These are phyloP conservation scores for Starmera quercuum DNA, from an alignment of 805 yeast genomes.

Conservation along the genomic window DNA sequence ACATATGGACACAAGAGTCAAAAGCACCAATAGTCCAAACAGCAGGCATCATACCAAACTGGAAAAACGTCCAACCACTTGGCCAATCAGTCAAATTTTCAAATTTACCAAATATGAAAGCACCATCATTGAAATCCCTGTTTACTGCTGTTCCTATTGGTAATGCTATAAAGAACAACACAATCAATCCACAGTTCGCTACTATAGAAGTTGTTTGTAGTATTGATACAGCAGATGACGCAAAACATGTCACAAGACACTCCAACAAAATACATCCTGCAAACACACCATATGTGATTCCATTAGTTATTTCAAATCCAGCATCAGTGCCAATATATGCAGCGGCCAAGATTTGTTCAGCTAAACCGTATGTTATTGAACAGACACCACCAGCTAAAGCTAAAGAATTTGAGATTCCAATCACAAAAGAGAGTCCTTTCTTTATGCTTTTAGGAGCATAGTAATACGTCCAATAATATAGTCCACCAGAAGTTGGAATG, in stretches of 20 bases:
- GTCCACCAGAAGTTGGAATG: slow-evolving; percentile 70
- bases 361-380: slow-evolving; percentile 64
- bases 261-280: slow-evolving; percentile 52
- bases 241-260: slow-evolving; percentile 43
- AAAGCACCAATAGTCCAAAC: slow-evolving; percentile 71
- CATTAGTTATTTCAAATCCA: slow-evolving; percentile 44
- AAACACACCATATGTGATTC: slow-evolving; percentile 55
- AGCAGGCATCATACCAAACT: slow-evolving; percentile 53
- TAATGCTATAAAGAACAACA: slow-evolving; percentile 52
- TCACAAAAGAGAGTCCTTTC: slow-evolving; percentile 51
- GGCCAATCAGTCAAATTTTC: slow-evolving; percentile 49
- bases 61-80: slow-evolving; percentile 46
- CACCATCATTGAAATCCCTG: slow-evolving; percentile 37
- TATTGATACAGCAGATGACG: slow-evolving; percentile 49
- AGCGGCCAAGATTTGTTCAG: slow-evolving; percentile 51
- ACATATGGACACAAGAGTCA: slow-evolving; percentile 62
- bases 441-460: slow-evolving; percentile 50
- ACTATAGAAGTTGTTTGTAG: slow-evolving; percentile 54
- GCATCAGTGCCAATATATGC: slow-evolving; percentile 50
- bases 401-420: slow-evolving; percentile 61
- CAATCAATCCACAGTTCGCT: slow-evolving; percentile 44
- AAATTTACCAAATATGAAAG: slow-evolving; percentile 47
- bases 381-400: slow-evolving; percentile 62
- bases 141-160: slow-evolving; percentile 45
- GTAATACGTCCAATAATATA: slow-evolving; percentile 61